Base-by-base conservation (phyloP, 306 rosid genomes). In the Potentilla sterilis region DNA sequence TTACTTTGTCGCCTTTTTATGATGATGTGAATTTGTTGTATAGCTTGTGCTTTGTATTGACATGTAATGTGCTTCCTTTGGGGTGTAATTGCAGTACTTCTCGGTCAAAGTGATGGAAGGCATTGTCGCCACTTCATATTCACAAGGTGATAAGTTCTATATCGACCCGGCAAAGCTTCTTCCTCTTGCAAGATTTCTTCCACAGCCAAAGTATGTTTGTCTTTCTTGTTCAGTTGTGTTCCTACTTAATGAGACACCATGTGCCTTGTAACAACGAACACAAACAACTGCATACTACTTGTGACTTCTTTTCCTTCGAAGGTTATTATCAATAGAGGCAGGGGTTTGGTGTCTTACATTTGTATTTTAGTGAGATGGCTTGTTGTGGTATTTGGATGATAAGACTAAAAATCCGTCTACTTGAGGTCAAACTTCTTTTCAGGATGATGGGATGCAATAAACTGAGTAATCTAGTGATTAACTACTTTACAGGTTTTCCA, bases 111-210 rank as follows among this genome's bases (percentile, higher is more conserved):
- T 92, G 93, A 84, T 85, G 96, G 99, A 96, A 83, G 99, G 99
- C 59, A 89, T 96, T 74, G 93, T 96, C 19, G 96, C 99, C 28
- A 87, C 93, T 68, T 92, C 99, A 0, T 96, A 92, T 81, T 4
- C 90, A 6, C 19, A 87, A 0, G 99, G 97, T 24, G 98, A 96
- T 82, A 92, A 90, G 88, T 96, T 96, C 81, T 96, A 79, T 57
- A 89, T 96, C 58, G 97, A 96, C 78, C 99, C 99, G 2, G 90
- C 89, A 15, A 96, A 96, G 86, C 92, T 92, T 52, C 84, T 92
- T 81, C 99, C 98, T 24, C 96, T 96, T 47, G 93, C 95, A 51
- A 92, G 98, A 89, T 96, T 96, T 84, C 99, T 96, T 81, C 84
- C 98, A 6, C 98, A 88, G 77, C 98, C 99, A 2, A 96, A 96